These are phyloP conservation scores for Sisymbrium irio DNA, from an alignment of 345 rosid genomes.

Conservation along the genomic window DNA sequence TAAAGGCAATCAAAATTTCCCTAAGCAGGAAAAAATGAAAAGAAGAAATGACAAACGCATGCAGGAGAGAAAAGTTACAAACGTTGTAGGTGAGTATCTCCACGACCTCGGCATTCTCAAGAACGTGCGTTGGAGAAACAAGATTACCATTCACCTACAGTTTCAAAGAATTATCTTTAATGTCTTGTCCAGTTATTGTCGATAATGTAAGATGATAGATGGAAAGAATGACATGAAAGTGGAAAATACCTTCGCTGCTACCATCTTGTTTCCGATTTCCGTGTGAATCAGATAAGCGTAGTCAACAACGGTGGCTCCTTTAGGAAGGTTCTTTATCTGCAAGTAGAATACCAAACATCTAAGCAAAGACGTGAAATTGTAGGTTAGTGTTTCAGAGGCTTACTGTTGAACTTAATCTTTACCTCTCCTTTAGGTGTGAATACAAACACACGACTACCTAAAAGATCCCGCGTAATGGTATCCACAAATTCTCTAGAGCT, in stretches of 20 bases:
- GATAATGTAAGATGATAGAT: constrained; percentile 2
- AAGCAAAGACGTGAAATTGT: constrained; percentile 11
- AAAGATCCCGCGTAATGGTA: constrained; percentile 80
- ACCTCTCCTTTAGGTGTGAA: constrained; percentile 90
- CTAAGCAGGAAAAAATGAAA: not conserved
- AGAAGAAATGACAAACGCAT: constrained; percentile 15
- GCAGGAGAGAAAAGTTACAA: constrained; percentile 37
- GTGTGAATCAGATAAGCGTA: constrained; percentile 98
- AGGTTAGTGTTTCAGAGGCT: constrained; percentile 13
- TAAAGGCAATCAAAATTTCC: constrained; percentile 1
- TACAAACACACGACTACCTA: constrained; percentile 95
- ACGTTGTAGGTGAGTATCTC: constrained; percentile 93
- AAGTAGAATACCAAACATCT: constrained; percentile 8
- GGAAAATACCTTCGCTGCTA: constrained; percentile 83
- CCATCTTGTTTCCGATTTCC: constrained; percentile 96
- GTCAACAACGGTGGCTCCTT: constrained; percentile 93
- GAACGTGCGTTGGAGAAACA: constrained; percentile 79
- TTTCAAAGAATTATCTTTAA: constrained; percentile 23
- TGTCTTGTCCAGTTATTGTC: not conserved
- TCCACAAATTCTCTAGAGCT: constrained; percentile 99
- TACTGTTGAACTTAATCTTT: constrained; percentile 20
- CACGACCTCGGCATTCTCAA: constrained; percentile 96
- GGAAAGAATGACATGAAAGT: not conserved
- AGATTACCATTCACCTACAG: constrained; percentile 95
- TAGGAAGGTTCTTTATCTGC: constrained; percentile 91